These are phyloP conservation scores for Naematelia aurantialba DNA, from an alignment of 768 basidiomycete genomes.

Conservation along the genomic window DNA sequence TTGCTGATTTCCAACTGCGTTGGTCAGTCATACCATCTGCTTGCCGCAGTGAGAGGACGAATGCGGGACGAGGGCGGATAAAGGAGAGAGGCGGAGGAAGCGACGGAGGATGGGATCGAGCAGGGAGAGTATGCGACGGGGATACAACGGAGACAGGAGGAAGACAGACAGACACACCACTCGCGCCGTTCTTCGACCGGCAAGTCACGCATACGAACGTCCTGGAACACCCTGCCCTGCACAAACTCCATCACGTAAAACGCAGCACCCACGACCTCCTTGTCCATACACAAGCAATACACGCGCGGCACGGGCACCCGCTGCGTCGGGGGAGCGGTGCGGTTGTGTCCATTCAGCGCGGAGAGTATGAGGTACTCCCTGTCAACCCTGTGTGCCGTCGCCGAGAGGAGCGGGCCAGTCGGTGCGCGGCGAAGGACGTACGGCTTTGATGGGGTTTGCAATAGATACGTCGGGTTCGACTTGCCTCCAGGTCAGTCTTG, in stretches of 20 bases:
- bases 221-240: conserved; percentile 89
- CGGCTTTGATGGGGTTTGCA: conserved; percentile 62
- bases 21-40: not conserved
- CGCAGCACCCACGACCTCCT: conserved; percentile 71
- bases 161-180: conserved; percentile 55
- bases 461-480: conserved; percentile 96
- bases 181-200: conserved; percentile 60
- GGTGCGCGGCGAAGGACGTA: conserved; percentile 94
- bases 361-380: conserved; percentile 80
- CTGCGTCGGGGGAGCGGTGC: conserved; percentile 39
- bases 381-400: conserved; percentile 92
- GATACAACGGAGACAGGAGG: too few species aligned
- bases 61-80: too few species aligned
- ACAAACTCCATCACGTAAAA: conserved; percentile 98
- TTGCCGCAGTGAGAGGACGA: not conserved
- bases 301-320: conserved; percentile 79
- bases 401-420: conserved; percentile 75
- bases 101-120: not conserved
- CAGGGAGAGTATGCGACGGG: too few species aligned
- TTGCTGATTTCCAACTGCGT: conserved; percentile 45
- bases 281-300: conserved; percentile 76
- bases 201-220: conserved; percentile 70
- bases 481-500: conserved; percentile 46
- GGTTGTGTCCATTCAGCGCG: conserved; percentile 73
- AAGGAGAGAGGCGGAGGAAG: not conserved